Conservation (phyloP, 495 filamentous ascomycete genomes). For the Daldinia loculata region DNA sequence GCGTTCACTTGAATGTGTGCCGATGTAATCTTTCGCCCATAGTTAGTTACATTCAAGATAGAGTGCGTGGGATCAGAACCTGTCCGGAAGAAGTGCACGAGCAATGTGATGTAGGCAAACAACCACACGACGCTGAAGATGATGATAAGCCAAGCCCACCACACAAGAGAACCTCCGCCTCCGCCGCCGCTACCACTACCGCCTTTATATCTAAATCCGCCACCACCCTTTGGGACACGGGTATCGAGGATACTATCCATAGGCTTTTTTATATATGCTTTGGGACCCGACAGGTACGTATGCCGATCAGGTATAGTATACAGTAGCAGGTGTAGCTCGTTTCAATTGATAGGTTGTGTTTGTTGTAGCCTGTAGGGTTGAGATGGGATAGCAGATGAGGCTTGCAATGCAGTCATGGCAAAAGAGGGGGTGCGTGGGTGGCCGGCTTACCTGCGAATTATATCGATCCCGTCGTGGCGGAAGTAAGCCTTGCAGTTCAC, state of each 20-base stretch:
- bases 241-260: slow-evolving; percentile 9
- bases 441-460: not conserved
- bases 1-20: not conserved
- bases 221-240: slow-evolving; percentile 27
- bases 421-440: no score
- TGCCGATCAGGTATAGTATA: not conserved
- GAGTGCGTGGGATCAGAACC: slow-evolving; percentile 7
- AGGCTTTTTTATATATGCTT: not conserved
- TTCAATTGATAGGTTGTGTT: not conserved
- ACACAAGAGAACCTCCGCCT: not conserved
- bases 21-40: not conserved
- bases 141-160: slow-evolving; percentile 25
- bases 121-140: slow-evolving; percentile 16
- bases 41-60: not conserved
- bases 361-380: not conserved
- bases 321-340: not conserved
- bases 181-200: slow-evolving; percentile 6
- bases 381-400: not conserved
- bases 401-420: no score
- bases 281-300: not conserved
- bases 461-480: not conserved
- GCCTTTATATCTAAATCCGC: slow-evolving; percentile 1
- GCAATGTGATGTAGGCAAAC: slow-evolving; percentile 10
- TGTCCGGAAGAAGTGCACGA: slow-evolving; percentile 12
- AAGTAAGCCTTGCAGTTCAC: slow-evolving; percentile 29